These are phyloP conservation scores for Phaeosphaeria sp. DNA, from an alignment of 2,329 filamentous ascomycete genomes.

Conservation along the genomic window DNA sequence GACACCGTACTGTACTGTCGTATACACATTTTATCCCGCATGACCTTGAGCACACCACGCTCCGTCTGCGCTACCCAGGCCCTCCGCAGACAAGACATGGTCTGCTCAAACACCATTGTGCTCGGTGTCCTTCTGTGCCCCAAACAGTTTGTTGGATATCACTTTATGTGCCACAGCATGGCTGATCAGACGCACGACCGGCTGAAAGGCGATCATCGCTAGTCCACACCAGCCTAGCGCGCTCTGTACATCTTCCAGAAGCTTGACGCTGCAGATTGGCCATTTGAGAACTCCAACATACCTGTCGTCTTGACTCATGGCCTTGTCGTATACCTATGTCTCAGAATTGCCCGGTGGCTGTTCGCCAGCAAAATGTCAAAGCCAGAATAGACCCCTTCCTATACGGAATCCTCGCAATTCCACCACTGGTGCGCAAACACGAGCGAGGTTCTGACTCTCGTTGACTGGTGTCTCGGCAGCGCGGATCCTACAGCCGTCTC, in stretches of 20 bases:
- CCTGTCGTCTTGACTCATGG: background rate
- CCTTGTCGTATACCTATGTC: background rate
- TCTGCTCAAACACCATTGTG: constrained; percentile 1
- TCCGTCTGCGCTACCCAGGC: background rate
- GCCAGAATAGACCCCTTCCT: background rate
- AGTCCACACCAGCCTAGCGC: constrained; percentile 13
- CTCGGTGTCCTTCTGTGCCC: constrained; percentile 21
- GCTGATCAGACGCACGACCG: constrained; percentile 6
- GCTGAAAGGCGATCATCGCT: constrained; percentile 23
- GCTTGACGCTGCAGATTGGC: constrained; percentile 12
- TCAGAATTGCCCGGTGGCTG: background rate
- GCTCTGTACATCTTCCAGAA: constrained; percentile 34
- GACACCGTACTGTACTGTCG: background rate
- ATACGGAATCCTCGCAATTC: background rate
- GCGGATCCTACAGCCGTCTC: constrained; percentile 31
- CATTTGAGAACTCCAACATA: constrained; percentile 8
- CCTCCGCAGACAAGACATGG: background rate
- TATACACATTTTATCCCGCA: background rate
- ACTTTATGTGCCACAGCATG: constrained; percentile 30
- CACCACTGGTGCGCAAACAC: background rate
- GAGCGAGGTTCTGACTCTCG: constrained; percentile 2
- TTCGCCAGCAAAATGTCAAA: background rate
- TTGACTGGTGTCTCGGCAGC: constrained; percentile 19
- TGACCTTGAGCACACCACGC: background rate
- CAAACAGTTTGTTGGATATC: constrained; percentile 11